phyloP scores from a whole-genome alignment of 139 green algal genomes.

The Zygnema circumcarinatum region DNA sequence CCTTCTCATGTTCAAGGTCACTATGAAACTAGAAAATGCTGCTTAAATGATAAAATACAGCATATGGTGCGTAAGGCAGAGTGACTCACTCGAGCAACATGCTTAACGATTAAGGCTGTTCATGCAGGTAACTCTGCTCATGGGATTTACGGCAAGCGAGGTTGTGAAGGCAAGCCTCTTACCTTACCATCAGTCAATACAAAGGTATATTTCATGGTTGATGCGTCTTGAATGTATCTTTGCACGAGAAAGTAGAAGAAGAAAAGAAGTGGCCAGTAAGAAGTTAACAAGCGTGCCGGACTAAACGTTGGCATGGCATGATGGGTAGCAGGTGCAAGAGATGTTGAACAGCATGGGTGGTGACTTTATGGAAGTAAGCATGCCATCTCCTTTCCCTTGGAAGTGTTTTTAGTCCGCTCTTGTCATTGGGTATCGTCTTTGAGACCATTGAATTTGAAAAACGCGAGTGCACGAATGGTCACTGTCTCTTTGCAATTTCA shows the following conservation, averaged over 20 bases:
- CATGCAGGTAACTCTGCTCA: background rate
- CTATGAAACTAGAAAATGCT: background rate
- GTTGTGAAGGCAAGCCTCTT: background rate
- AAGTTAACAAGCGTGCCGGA: too few relatives aligned
- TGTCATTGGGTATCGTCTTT: background rate
- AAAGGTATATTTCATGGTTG: background rate
- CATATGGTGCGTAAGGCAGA: background rate
- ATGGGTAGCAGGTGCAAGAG: background rate
- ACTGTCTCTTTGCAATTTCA: slow-evolving; percentile 6
- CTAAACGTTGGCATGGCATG: background rate
- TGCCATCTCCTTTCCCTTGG: background rate
- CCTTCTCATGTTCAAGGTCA: slow-evolving; percentile 17
- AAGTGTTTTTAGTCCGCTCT: background rate
- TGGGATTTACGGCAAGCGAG: background rate
- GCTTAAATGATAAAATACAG: too few relatives aligned
- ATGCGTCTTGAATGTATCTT: background rate
- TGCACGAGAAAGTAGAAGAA: too few relatives aligned
- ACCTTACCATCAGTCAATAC: background rate
- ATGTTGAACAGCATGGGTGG: slow-evolving; percentile 20
- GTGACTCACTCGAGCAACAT: background rate
- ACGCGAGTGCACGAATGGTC: background rate
- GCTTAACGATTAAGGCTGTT: background rate
- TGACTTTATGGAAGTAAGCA: slow-evolving; percentile 26
- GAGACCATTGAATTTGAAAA: background rate
- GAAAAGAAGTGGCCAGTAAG: too few relatives aligned